Evolutionary conservation across 2,329 filamentous ascomycete species (phyloP).

Genomic region (Scytalidium sp.): DNA sequence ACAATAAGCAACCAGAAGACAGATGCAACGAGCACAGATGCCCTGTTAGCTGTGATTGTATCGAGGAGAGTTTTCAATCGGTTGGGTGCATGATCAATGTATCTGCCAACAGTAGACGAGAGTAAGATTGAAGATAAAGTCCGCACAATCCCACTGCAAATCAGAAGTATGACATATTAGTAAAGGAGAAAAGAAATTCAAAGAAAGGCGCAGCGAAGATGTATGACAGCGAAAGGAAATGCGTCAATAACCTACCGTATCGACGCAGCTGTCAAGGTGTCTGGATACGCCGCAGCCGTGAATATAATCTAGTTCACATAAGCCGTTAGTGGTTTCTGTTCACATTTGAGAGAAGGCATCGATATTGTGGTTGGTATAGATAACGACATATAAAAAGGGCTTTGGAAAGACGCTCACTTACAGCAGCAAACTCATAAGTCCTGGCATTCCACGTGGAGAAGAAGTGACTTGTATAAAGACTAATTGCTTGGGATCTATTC

Average conservation of each 20-base stretch:
- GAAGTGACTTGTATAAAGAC: conserved; percentile 50
- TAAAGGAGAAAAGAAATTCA: not conserved
- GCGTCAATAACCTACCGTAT: conserved; percentile 29
- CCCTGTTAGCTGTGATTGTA: conserved; percentile 38
- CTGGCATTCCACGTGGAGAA: conserved; percentile 57
- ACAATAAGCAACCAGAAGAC: conserved; percentile 37
- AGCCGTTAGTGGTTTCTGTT: not conserved
- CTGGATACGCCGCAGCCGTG: conserved; percentile 44
- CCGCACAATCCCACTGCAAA: conserved; percentile 28
- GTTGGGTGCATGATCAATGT: conserved; percentile 37
- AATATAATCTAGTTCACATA: conserved; percentile 42
- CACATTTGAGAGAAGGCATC: no score
- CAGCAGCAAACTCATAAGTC: conserved; percentile 50
- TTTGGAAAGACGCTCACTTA: not conserved
- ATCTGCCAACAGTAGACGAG: conserved; percentile 38
- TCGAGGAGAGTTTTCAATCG: conserved; percentile 37
- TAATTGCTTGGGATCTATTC: conserved; percentile 31
- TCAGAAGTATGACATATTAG: conserved; percentile 8
- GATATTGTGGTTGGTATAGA: no score
- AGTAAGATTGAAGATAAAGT: conserved; percentile 37
- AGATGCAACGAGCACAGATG: conserved; percentile 37
- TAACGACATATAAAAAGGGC: not conserved
- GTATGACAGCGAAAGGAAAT: not conserved
- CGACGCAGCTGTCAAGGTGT: conserved; percentile 37
- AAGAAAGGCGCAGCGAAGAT: conserved; percentile 5